These are phyloP conservation scores for Pterulicium gracile DNA, from an alignment of 1,284 basidiomycete genomes.

Conservation along the genomic window DNA sequence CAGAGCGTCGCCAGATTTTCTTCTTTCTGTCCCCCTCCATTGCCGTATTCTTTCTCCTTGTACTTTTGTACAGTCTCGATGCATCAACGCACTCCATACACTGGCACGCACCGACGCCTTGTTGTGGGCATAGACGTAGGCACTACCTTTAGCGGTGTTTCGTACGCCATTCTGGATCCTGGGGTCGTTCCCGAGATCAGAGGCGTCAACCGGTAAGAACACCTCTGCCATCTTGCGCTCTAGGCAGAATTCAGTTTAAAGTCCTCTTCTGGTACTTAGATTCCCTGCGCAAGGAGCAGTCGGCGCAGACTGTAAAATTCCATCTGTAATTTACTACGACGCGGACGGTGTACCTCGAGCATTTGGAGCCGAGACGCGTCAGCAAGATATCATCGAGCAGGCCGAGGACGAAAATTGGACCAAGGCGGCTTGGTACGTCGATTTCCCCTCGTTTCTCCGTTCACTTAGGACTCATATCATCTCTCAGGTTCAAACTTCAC, in stretches of 20 bases:
- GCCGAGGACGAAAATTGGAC: constrained; percentile 36
- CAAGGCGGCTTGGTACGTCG: constrained; percentile 38
- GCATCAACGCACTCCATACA: constrained; percentile 22
- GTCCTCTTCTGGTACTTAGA: constrained; percentile 15
- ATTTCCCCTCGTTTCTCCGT: background rate
- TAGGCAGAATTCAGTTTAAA: constrained; percentile 17
- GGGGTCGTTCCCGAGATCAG: constrained; percentile 35
- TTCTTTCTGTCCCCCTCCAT: background rate
- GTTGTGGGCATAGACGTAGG: constrained; percentile 37
- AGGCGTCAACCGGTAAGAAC: constrained; percentile 29
- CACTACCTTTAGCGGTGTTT: constrained; percentile 34
- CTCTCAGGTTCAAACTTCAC: constrained; percentile 46
- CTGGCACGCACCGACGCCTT: constrained; percentile 23
- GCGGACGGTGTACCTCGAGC: constrained; percentile 30
- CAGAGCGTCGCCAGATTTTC: background rate
- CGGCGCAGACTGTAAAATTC: constrained; percentile 40
- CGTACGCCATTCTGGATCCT: constrained; percentile 33
- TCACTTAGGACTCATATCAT: background rate
- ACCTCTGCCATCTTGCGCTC: constrained; percentile 13
- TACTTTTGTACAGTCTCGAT: constrained; percentile 11
- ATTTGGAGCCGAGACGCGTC: constrained; percentile 41
- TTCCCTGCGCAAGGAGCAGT: constrained; percentile 31
- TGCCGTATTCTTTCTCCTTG: background rate
- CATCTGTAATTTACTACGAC: constrained; percentile 44
- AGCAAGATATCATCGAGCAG: constrained; percentile 26